Percentiles rank a stretch among this genome's conserved stretches.
Conservation (phyloP, 768 basidiomycete genomes). For the Coprinopsis strossmayeri region DNA sequence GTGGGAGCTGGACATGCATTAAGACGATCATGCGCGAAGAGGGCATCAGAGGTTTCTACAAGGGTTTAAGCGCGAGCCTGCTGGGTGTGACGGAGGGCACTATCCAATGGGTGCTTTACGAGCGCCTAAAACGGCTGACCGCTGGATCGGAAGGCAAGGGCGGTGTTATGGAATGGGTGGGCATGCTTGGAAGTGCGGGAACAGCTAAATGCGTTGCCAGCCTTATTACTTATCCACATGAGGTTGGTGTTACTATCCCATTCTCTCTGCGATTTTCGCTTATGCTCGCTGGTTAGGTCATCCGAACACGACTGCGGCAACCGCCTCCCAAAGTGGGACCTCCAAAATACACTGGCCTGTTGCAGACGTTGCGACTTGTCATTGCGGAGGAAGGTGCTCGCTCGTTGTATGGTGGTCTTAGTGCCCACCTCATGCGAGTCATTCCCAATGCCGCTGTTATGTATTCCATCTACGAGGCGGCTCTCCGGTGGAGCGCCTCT, state of each 20-base stretch:
- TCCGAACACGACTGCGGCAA: constrained; percentile 90
- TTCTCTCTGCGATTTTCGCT: constrained; percentile 2
- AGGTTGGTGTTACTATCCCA: constrained; percentile 46
- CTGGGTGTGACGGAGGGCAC: constrained; percentile 94
- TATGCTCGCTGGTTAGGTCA: constrained; percentile 44
- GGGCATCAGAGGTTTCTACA: constrained; percentile 86
- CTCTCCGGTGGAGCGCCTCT: constrained; percentile 56
- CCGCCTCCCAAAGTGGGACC: constrained; percentile 73
- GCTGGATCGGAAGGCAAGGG: constrained; percentile 48
- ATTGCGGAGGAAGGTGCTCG: constrained; percentile 85
- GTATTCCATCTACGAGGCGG: constrained; percentile 92
- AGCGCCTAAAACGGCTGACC: constrained; percentile 75
- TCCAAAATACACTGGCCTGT: constrained; percentile 78
- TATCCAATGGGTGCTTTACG: constrained; percentile 97
- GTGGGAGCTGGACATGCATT: constrained; percentile 57
- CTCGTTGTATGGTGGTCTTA: constrained; percentile 86
- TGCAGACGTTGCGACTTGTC: constrained; percentile 79
- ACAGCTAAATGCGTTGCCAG: constrained; percentile 91
- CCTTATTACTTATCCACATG: constrained; percentile 96
- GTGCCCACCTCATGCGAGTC: constrained; percentile 93
- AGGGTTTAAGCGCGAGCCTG: constrained; percentile 91
- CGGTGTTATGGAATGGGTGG: constrained; percentile 59
- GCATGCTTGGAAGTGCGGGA: constrained; percentile 87
- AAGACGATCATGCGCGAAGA: constrained; percentile 73
- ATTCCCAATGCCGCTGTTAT: constrained; percentile 97